Base-by-base conservation (phyloP, 2,329 filamentous ascomycete genomes). In the Dactylellina cionopaga region DNA sequence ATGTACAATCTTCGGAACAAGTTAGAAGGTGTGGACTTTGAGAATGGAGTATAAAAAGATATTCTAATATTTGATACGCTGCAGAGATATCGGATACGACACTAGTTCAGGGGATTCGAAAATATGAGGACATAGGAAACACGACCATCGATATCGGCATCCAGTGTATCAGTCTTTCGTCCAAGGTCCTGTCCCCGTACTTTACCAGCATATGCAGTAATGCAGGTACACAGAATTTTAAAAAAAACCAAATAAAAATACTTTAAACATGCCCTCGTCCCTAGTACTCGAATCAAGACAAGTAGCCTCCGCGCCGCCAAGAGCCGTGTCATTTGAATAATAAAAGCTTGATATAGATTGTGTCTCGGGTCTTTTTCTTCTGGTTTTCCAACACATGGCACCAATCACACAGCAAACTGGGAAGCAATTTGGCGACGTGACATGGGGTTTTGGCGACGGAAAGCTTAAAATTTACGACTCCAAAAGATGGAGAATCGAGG, bases 341-440 rank as follows among this genome's bases (percentile, higher is more conserved):
- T n/a, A n/a, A n/a, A n/a, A n/a, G n/a, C n/a, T n/a, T n/a, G 49
- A 41, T 11, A 2, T 11, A 55, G 33, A 11, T 5, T 15, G 22
- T 41, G 51, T 55, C 51, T 41, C 51, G 51, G 49, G 29, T 33
- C 35, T n/a, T 54, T 54, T 15, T 27, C 31, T 13, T n/a, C 31
- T 35, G 31, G 31, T 47, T 29, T n/a, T n/a, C n/a, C n/a, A n/a
- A n/a, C n/a, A n/a, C 5, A 17, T 22, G 6, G 7, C 19, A 19
- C 19, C 3, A 9, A 41, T 25, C 13, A 1, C 19, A 11, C 9
- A 41, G n/a, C 33, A 2, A 41, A 41, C 49, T 54, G 39, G 51
- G 31, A 39, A 41, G 41, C 25, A 55, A 6, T 55, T 55, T 55
- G 51, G 51, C 51, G 51, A 41, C n/a, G 33, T 39, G 24, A 55